These are phyloP conservation scores for Aspergillus sp. DNA, from an alignment of 2,329 filamentous ascomycete species.

Conservation along the genomic window DNA sequence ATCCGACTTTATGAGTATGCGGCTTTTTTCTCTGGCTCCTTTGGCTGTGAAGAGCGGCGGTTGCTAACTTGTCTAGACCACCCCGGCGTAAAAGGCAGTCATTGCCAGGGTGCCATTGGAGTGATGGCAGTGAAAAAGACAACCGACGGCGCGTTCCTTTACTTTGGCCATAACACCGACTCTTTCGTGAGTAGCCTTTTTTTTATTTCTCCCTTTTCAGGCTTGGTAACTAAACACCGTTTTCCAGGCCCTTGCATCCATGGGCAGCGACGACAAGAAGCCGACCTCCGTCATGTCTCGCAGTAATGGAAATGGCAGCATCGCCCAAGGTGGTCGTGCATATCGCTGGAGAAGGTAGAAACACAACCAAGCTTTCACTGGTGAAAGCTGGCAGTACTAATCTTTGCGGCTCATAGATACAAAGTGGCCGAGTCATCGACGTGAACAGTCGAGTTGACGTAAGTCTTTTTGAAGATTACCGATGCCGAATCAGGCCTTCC, in stretches of 20 bases:
- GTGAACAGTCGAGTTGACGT: not conserved
- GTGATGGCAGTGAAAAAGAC: slow-evolving; percentile 88
- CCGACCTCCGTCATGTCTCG: slow-evolving; percentile 89
- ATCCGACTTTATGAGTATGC: slow-evolving; percentile 80
- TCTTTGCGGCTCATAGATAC: not conserved
- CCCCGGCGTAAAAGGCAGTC: slow-evolving; percentile 76
- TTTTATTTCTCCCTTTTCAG: not conserved
- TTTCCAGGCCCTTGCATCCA: slow-evolving; percentile 72
- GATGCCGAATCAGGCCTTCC: not conserved
- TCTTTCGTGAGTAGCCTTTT: slow-evolving; percentile 54
- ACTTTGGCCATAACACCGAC: slow-evolving; percentile 96
- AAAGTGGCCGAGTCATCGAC: not conserved
- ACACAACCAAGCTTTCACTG: not conserved
- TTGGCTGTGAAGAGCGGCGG: too few relatives aligned
- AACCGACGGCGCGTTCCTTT: slow-evolving; percentile 72
- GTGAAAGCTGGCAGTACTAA: not conserved
- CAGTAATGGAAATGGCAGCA: slow-evolving; percentile 52
- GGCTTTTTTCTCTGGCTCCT: not conserved
- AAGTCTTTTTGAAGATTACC: not conserved
- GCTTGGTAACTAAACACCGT: slow-evolving; percentile 9
- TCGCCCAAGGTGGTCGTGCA: slow-evolving; percentile 49
- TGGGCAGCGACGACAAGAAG: slow-evolving; percentile 73
- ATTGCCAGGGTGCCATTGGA: slow-evolving; percentile 84
- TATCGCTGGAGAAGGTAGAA: slow-evolving; percentile 29
- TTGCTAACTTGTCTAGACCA: slow-evolving; percentile 52